Percentiles rank a stretch among this genome's conserved stretches.
phyloP scores from a whole-genome alignment of 2,329 filamentous ascomycete genomes.

The Stagonosporopsis tanaceti region DNA sequence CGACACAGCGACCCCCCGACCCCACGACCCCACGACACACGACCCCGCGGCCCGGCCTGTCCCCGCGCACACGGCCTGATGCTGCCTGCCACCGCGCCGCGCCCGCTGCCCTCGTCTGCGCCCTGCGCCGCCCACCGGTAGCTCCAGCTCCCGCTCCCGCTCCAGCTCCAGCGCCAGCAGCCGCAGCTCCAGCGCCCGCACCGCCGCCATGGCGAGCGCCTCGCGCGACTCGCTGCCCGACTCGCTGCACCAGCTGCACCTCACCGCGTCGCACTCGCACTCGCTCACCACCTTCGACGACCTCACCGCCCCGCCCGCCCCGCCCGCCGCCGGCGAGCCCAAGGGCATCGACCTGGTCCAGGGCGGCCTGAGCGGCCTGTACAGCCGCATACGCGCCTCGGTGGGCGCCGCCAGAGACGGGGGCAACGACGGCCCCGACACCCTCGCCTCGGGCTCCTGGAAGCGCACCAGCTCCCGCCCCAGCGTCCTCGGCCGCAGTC shows the following conservation, averaged over 20 bases:
- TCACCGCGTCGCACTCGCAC: slow-evolving; percentile 82
- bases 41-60: too few species aligned
- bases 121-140: too few species aligned
- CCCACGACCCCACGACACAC: too few species aligned
- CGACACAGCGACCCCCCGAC: too few species aligned
- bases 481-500: slow-evolving; percentile 27
- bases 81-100: too few species aligned
- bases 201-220: slow-evolving; percentile 37
- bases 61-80: too few species aligned
- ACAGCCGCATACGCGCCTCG: slow-evolving; percentile 82
- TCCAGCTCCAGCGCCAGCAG: too few species aligned
- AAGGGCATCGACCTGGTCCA: slow-evolving; percentile 80
- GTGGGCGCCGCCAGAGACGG: slow-evolving; percentile 74
- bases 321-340: slow-evolving; percentile 67
- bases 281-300: slow-evolving; percentile 93
- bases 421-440: slow-evolving; percentile 35
- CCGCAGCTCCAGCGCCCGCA: not conserved
- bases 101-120: too few species aligned
- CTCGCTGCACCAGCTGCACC: slow-evolving; percentile 83
- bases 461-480: slow-evolving; percentile 24
- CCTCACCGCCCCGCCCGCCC: slow-evolving; percentile 74
- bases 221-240: slow-evolving; percentile 63
- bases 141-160: too few species aligned
- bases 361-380: slow-evolving; percentile 87
- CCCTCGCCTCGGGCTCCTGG: slow-evolving; percentile 25